These are phyloP conservation scores for Fusarium sp. DNA, from an alignment of 2,329 filamentous ascomycete genomes.

Conservation along the genomic window DNA sequence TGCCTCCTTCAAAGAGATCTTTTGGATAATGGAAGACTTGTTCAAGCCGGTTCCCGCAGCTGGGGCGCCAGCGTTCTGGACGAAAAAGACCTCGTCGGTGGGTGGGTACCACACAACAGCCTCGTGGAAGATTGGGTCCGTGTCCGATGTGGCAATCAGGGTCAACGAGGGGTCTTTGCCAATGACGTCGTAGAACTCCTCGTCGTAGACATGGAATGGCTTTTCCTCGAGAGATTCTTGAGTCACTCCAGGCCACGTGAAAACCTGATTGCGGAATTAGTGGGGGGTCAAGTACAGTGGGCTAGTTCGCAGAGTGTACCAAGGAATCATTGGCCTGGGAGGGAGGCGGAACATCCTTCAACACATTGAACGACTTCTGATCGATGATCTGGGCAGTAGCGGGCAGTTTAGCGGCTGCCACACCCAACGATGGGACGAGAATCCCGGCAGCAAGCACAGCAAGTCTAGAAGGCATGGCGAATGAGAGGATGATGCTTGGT, in stretches of 20 bases:
- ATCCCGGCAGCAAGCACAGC: slow-evolving; percentile 38
- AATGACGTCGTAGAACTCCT: slow-evolving; percentile 65
- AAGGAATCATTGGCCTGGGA: slow-evolving; percentile 35
- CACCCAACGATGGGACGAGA: slow-evolving; percentile 33
- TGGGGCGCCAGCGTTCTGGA: slow-evolving; percentile 64
- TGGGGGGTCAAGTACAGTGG: accelerated
- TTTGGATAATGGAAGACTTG: slow-evolving; percentile 66
- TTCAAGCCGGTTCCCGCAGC: slow-evolving; percentile 65
- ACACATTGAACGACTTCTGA: slow-evolving; percentile 44
- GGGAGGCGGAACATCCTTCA: slow-evolving; percentile 41
- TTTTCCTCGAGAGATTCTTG: slow-evolving; percentile 31
- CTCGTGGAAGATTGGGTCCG: slow-evolving; percentile 68
- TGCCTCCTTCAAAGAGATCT: slow-evolving; percentile 64
- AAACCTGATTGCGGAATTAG: slow-evolving; percentile 12
- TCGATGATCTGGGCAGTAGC: slow-evolving; percentile 42
- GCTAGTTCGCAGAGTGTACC: slow-evolving; percentile 10
- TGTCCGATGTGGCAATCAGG: slow-evolving; percentile 62
- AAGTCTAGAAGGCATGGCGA: slow-evolving; percentile 41
- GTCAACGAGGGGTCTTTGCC: slow-evolving; percentile 65
- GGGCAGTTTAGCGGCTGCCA: slow-evolving; percentile 62
- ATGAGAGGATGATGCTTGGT: slow-evolving; percentile 5
- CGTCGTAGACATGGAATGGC: slow-evolving; percentile 59
- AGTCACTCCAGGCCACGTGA: slow-evolving; percentile 43
- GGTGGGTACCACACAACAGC: slow-evolving; percentile 66
- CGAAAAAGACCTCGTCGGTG: slow-evolving; percentile 69